Evolutionary conservation across 768 basidiomycete species (phyloP), one percentile per base, ranked within the genome.

Genomic region (Auricularia heimuer): DNA sequence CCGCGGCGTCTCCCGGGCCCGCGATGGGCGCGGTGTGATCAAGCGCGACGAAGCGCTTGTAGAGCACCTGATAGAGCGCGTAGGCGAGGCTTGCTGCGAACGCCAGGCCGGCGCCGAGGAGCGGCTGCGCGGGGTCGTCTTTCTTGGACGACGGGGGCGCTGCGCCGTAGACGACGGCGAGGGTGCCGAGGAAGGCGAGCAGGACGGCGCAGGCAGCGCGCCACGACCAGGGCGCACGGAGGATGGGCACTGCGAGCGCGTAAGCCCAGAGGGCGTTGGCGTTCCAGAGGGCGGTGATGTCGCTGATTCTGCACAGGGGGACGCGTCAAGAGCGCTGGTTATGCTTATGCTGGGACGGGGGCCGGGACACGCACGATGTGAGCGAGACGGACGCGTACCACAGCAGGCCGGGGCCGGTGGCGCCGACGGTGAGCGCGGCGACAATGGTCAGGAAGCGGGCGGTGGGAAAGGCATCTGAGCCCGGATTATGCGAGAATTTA

Each of bases 211-310:
- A 71, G 37, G 94, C 75, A 54, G 83, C 86, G 56, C 83, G 77
- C 16, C 80, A 68, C 67, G 89, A 83, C 88, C 88, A 87, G 68
- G 79, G 77, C 33, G 84, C 76, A 24, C 81, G 77, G 66, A 87
- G 85, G 2, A 93, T 69, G 69, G 83, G 83, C 66, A 94, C 85
- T n/a, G 87, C 83, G 73, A 98, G 83, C 34, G 93, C 73, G 72
- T 98, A 98, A 4, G 91, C 90, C 74, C 93, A 94, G 77, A 98
- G 94, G 0, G 91, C 88, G 70, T 90, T 91, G 7, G 89, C 87
- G 72, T 96, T 95, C 86, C 90, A 93, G 34, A 94, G 84, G 51
- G 77, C 75, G 37, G 92, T 95, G 34, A 94, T 85, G 75, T 94
- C 92, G 68, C 86, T 88, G 34, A 93, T 79, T 29, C 93, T 92